These are phyloP conservation scores for Ceratorhiza oryzae-sativae DNA, from an alignment of 1,284 basidiomycete genomes.

Conservation along the genomic window DNA sequence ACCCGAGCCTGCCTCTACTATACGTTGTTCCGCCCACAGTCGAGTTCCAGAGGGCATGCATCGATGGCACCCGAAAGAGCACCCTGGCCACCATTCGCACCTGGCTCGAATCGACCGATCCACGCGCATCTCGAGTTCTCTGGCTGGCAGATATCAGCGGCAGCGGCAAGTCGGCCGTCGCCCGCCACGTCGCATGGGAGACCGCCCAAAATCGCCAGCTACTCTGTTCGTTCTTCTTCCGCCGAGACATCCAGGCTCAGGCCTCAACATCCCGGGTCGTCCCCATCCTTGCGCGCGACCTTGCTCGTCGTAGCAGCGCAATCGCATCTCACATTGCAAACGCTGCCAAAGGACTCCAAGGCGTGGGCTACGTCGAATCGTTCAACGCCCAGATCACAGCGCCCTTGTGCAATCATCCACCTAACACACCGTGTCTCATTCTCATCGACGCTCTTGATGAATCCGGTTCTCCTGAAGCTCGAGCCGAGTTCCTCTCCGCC, in stretches of 20 bases:
- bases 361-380: background rate
- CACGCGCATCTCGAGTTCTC: background rate
- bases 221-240: constrained; percentile 31
- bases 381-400: background rate
- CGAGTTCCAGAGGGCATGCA: constrained; percentile 12
- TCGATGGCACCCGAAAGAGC: background rate
- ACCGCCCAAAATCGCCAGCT: background rate
- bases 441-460: constrained; percentile 28
- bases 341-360: background rate
- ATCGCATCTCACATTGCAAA: constrained; percentile 3
- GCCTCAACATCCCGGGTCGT: background rate
- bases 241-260: constrained; percentile 15
- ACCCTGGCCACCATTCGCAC: background rate
- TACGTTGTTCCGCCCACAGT: constrained; percentile 9
- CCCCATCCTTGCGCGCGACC: constrained; percentile 1
- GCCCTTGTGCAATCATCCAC: background rate
- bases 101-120: background rate
- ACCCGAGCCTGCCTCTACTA: background rate
- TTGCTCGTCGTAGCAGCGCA: background rate
- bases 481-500: constrained; percentile 10
- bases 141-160: constrained; percentile 33
- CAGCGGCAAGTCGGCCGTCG: constrained; percentile 28
- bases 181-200: constrained; percentile 16
- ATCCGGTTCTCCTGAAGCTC: background rate
- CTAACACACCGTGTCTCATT: background rate